These are phyloP conservation scores for Baeospora myosura DNA, from an alignment of 1,284 basidiomycete genomes.

Conservation along the genomic window DNA sequence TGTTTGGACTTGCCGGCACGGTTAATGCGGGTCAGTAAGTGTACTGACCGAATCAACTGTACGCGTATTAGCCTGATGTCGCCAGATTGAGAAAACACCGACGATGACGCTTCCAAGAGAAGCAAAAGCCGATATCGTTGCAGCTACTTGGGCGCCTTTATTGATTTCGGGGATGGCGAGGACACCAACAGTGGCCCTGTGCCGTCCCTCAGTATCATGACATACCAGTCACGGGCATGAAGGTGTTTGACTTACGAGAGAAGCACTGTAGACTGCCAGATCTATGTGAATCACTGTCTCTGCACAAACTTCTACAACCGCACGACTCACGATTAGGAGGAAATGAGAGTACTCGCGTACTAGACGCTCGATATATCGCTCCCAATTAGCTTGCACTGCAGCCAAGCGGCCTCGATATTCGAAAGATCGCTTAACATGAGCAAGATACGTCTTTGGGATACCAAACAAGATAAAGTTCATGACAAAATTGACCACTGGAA, in stretches of 20 bases:
- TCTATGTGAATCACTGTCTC: slow-evolving; percentile 3
- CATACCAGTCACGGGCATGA: no score
- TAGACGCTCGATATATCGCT: slow-evolving; percentile 38
- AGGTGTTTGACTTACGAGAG: slow-evolving; percentile 34
- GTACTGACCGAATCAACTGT: slow-evolving; percentile 33
- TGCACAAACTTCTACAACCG: no score
- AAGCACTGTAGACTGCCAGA: slow-evolving; percentile 44
- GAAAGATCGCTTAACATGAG: slow-evolving; percentile 39
- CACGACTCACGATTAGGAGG: slow-evolving; percentile 41
- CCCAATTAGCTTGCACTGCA: slow-evolving; percentile 41
- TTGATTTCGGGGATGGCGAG: slow-evolving; percentile 37
- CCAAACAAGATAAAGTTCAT: slow-evolving; percentile 43
- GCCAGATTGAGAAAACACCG: slow-evolving; percentile 51
- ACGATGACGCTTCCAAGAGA: slow-evolving; percentile 47
- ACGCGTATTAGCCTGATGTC: slow-evolving; percentile 41
- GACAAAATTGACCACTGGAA: slow-evolving; percentile 26
- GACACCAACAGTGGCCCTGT: slow-evolving; percentile 44
- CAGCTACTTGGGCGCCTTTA: slow-evolving; percentile 30
- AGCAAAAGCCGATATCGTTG: slow-evolving; percentile 39
- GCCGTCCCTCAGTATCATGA: no score
- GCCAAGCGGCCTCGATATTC: slow-evolving; percentile 42
- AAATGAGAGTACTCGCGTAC: slow-evolving; percentile 49
- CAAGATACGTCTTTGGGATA: slow-evolving; percentile 43
- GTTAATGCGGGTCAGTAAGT: neutral
- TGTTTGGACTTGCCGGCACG: neutral